phyloP scores from a whole-genome alignment of 2,329 filamentous ascomycete species.

The Botryotinia calthae region DNA sequence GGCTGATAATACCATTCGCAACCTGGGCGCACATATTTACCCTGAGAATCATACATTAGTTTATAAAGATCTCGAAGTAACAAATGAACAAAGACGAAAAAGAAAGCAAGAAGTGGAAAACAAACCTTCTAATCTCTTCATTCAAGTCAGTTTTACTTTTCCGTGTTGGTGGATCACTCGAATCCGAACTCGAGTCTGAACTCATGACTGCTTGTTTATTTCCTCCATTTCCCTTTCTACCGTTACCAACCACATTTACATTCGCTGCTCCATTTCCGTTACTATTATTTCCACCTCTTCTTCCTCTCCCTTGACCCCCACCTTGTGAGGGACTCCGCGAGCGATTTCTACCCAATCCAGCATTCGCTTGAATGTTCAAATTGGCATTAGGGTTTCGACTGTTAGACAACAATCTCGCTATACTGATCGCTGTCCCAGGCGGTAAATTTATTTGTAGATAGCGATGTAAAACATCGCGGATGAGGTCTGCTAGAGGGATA shows the following conservation, averaged over 20 bases:
- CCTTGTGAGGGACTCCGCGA: background rate
- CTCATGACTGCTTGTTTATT: too few species aligned
- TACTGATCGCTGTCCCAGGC: background rate
- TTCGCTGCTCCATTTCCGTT: background rate
- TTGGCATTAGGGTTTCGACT: too few species aligned
- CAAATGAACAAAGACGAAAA: too few species aligned
- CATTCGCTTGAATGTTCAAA: background rate
- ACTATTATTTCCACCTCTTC: background rate
- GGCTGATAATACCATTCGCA: background rate
- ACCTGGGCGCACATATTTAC: background rate
- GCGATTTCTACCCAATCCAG: background rate
- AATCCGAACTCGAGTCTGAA: background rate
- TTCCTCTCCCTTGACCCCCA: background rate
- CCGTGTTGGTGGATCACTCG: background rate
- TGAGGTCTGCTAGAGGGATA: background rate
- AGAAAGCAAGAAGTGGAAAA: accelerated
- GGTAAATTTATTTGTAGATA: background rate
- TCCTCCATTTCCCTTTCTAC: background rate
- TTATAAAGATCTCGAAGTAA: accelerated
- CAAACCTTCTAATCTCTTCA: background rate
- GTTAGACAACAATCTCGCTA: background rate
- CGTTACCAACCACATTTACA: background rate
- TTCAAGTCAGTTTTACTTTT: background rate
- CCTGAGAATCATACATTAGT: background rate
- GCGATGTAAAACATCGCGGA: constrained; percentile 1